These are phyloP conservation scores for Neurospora sublineolata DNA, from an alignment of 495 filamentous ascomycete genomes.

Conservation along the genomic window DNA sequence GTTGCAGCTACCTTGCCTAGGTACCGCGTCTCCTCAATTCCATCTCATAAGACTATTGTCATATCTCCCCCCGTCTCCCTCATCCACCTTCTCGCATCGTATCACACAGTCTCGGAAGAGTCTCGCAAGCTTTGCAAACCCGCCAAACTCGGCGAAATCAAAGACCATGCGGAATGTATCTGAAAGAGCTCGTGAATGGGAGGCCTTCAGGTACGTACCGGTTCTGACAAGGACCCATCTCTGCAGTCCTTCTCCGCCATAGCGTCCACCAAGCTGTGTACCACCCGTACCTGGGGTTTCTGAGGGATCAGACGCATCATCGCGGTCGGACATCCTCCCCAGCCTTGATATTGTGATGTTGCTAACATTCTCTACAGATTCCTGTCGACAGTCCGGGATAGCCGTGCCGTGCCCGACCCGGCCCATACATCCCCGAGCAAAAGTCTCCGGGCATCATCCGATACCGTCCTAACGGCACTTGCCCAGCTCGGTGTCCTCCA, in stretches of 20 bases:
- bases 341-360: not conserved
- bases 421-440: constrained; percentile 3
- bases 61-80: not conserved
- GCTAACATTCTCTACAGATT: not conserved
- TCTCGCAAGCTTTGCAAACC: not conserved
- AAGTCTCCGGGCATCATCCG: constrained; percentile 27
- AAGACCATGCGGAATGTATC: constrained; percentile 6
- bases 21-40: not conserved
- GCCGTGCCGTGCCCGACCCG: not conserved
- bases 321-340: not conserved
- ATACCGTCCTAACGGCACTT: constrained; percentile 52
- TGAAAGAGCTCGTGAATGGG: constrained; percentile 18
- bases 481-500: constrained; percentile 49
- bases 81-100: not conserved
- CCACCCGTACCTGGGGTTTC: not conserved
- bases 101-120: not conserved
- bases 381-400: constrained; percentile 11
- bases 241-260: not conserved
- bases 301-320: not conserved
- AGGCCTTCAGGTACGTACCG: constrained; percentile 21
- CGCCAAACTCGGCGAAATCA: not conserved
- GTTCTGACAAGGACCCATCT: not conserved
- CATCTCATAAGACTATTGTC: not conserved
- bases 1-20: not conserved
- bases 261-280: not conserved